phyloP scores from a whole-genome alignment of 139 green algal species.

The Coccomyxa sp. region DNA sequence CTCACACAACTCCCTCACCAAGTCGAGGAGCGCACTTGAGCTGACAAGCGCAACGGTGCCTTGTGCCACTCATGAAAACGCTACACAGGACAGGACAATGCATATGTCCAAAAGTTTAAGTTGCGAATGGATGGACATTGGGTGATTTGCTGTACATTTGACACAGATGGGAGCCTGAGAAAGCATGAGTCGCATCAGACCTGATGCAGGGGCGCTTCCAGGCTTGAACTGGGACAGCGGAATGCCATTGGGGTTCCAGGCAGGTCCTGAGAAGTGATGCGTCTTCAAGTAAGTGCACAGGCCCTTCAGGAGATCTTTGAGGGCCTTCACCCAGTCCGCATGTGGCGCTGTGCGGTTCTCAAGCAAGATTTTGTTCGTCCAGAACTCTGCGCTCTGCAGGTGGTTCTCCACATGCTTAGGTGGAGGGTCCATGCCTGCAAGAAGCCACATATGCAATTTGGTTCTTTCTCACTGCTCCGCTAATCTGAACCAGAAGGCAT shows the following conservation, averaged over 20 bases:
- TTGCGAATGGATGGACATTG: neutral
- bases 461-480: neutral
- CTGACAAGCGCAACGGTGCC: too few relatives aligned
- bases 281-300: conserved; percentile 52
- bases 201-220: neutral
- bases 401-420: conserved; percentile 71
- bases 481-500: neutral
- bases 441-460: neutral
- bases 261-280: conserved; percentile 53
- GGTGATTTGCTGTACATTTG: neutral
- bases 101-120: neutral
- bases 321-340: conserved; percentile 64
- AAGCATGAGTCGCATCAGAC: neutral
- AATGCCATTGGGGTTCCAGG: conserved; percentile 50
- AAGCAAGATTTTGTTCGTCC: conserved; percentile 84
- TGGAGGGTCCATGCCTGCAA: conserved; percentile 66
- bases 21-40: neutral
- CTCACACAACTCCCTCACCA: neutral
- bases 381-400: conserved; percentile 85
- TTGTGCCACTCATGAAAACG: too few relatives aligned
- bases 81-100: neutral
- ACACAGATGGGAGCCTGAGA: neutral
- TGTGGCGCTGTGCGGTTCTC: conserved; percentile 53
- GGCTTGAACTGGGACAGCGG: neutral
- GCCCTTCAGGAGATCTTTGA: conserved; percentile 64